phyloP scores from a whole-genome alignment of 202 grass and related monocot genomes.

The Musa balbisiana region DNA sequence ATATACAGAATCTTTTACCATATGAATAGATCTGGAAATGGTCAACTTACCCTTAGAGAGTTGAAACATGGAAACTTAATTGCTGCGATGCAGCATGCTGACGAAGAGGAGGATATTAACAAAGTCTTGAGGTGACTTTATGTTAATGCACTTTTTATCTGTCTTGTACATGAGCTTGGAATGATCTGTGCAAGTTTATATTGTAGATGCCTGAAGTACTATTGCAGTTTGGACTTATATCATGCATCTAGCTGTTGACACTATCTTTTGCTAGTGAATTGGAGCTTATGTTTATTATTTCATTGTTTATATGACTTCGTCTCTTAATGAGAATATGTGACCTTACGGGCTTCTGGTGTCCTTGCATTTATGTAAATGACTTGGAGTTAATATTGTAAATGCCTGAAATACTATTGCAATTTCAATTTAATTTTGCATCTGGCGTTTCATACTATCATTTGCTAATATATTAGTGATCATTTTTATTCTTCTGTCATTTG shows the following conservation, averaged over 20 bases:
- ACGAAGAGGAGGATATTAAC: constrained; percentile 98
- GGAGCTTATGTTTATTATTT: not conserved
- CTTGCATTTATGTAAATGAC: not conserved
- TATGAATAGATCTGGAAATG: constrained; percentile 85
- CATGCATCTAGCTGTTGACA: not conserved
- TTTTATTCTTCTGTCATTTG: no score
- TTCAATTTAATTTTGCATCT: no score
- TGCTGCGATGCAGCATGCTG: constrained; percentile 72
- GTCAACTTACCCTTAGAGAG: constrained; percentile 76
- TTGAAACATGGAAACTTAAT: constrained; percentile 93
- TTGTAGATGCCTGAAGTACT: not conserved
- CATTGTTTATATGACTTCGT: not conserved
- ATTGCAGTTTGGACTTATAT: no score
- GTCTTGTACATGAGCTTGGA: not conserved
- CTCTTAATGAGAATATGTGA: not conserved
- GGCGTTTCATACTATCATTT: no score
- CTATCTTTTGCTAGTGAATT: not conserved
- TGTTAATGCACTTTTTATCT: constrained; percentile 14
- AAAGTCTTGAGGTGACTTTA: constrained; percentile 80
- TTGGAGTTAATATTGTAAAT: no score
- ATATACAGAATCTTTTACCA: constrained; percentile 95
- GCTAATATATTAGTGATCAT: no score
- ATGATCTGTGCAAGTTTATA: not conserved
- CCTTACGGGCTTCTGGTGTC: not conserved
- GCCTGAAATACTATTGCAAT: no score